These are phyloP conservation scores for Leccinellum rugosiceps DNA, from an alignment of 768 basidiomycete genomes.

Conservation along the genomic window DNA sequence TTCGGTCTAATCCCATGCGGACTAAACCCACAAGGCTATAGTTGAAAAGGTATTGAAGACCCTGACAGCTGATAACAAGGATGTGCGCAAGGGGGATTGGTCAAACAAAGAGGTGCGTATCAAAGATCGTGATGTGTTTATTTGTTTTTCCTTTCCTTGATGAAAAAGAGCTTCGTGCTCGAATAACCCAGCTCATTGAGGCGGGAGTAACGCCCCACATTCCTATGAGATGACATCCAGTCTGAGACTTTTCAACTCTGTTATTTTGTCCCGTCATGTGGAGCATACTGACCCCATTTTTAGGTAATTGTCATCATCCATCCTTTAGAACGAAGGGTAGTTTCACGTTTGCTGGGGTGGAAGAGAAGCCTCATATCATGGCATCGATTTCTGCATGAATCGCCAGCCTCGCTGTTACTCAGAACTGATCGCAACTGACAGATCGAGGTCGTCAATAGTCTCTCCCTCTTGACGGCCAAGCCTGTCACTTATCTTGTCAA, in stretches of 20 bases:
- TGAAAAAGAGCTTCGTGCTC: slow-evolving; percentile 83
- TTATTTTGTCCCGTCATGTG: neutral
- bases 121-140: neutral
- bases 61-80: slow-evolving; percentile 77
- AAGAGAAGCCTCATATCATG: slow-evolving; percentile 69
- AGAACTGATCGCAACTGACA: slow-evolving; percentile 31
- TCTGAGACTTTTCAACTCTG: slow-evolving; percentile 35
- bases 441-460: slow-evolving; percentile 88
- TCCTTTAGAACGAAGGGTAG: slow-evolving; percentile 59
- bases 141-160: slow-evolving; percentile 27
- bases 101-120: slow-evolving; percentile 88
- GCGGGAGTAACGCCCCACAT: slow-evolving; percentile 87
- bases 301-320: slow-evolving; percentile 20
- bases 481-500: slow-evolving; percentile 98
- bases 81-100: slow-evolving; percentile 93
- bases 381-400: neutral
- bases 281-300: slow-evolving; percentile 6
- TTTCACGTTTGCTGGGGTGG: slow-evolving; percentile 71
- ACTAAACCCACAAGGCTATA: slow-evolving; percentile 52
- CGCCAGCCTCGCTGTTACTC: neutral
- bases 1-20: slow-evolving; percentile 4
- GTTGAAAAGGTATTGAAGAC: slow-evolving; percentile 83
- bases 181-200: slow-evolving; percentile 96
- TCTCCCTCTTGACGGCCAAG: slow-evolving; percentile 92
- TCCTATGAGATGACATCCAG: slow-evolving; percentile 59